A percentile compares a stretch with the other conserved stretches of the same genome.
phyloP scores from a whole-genome alignment of 192 early-diverging fungal genomes.

The Entomortierella chlamydospora region DNA sequence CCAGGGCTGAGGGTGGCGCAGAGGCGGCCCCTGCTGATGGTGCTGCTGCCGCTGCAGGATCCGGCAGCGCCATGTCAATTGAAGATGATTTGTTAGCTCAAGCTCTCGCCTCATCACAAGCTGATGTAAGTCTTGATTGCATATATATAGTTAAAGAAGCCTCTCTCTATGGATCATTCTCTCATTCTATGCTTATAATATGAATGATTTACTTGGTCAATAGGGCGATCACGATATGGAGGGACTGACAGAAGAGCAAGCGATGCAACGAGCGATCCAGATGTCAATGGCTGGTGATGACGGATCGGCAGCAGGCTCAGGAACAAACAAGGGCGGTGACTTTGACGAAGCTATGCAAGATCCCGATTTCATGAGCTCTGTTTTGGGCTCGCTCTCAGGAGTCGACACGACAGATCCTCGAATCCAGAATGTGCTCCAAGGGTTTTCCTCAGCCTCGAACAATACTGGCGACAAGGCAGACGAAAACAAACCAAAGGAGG shows the following conservation, averaged over 20 bases:
- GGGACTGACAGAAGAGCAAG: slow-evolving; percentile 76
- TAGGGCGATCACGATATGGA: slow-evolving; percentile 77
- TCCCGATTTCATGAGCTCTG: slow-evolving; percentile 75
- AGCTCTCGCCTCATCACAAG: slow-evolving; percentile 80
- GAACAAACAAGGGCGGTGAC: slow-evolving; percentile 28
- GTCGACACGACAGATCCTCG: slow-evolving; percentile 89
- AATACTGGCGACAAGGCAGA: slow-evolving; percentile 24
- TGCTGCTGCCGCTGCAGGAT: slow-evolving; percentile 17
- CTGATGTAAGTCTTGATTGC: slow-evolving; percentile 46
- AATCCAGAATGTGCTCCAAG: slow-evolving; percentile 74
- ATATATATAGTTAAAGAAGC: too few species aligned
- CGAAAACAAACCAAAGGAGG: slow-evolving; percentile 12
- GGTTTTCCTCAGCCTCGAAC: slow-evolving; percentile 39
- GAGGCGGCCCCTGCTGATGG: slow-evolving; percentile 45
- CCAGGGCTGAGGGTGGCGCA: slow-evolving; percentile 55
- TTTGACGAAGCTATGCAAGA: slow-evolving; percentile 55
- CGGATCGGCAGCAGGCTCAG: slow-evolving; percentile 22
- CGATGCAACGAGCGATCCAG: slow-evolving; percentile 76
- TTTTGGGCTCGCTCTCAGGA: slow-evolving; percentile 86
- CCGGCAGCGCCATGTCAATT: slow-evolving; percentile 25
- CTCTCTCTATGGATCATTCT: too few species aligned
- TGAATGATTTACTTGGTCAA: neutral
- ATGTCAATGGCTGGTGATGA: slow-evolving; percentile 75
- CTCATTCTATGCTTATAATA: too few species aligned
- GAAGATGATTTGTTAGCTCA: slow-evolving; percentile 75